A percentile compares a stretch with the other conserved stretches of the same genome.
Evolutionary conservation across 108 stramenopile species (phyloP).

Genomic region (Cyclostephanos tholiformis): DNA sequence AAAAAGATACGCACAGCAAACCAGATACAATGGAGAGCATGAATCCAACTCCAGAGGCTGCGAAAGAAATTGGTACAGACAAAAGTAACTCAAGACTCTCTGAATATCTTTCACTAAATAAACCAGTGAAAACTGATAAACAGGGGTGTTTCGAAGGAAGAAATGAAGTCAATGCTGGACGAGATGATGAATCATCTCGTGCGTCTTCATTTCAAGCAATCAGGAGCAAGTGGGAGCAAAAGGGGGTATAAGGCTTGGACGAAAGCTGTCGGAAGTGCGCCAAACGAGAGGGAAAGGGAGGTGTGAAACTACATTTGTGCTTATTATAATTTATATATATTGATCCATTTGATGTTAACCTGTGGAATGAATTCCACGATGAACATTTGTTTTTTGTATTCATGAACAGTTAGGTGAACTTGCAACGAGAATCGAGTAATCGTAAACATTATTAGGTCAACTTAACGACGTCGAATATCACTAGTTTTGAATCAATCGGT

Average conservation of each 20-base stretch:
- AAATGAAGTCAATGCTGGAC: not conserved
- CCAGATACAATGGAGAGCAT: not conserved
- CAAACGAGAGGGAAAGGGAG: not conserved
- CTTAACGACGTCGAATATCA: too few relatives aligned
- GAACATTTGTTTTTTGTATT: too few relatives aligned
- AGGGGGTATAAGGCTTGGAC: not conserved
- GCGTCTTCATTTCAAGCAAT: constrained; percentile 16
- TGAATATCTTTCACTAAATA: not conserved
- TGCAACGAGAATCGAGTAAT: too few relatives aligned
- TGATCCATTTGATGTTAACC: too few relatives aligned
- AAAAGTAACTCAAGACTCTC: not conserved
- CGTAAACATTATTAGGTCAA: too few relatives aligned
- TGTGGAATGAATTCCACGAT: too few relatives aligned
- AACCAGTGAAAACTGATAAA: not conserved
- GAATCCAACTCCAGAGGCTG: not conserved
- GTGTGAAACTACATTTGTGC: not conserved
- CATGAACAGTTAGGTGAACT: too few relatives aligned
- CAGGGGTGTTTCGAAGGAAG: not conserved
- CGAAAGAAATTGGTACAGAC: not conserved
- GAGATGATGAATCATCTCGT: not conserved
- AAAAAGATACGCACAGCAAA: not conserved
- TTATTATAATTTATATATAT: not conserved
- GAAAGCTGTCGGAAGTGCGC: not conserved
- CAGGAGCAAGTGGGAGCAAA: constrained; percentile 21
- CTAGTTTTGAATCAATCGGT: too few relatives aligned